Evolutionary conservation across 257 asterid genomes (phyloP), one percentile per base, ranked within the genome.

Genomic region (Cinchona pubescens): DNA sequence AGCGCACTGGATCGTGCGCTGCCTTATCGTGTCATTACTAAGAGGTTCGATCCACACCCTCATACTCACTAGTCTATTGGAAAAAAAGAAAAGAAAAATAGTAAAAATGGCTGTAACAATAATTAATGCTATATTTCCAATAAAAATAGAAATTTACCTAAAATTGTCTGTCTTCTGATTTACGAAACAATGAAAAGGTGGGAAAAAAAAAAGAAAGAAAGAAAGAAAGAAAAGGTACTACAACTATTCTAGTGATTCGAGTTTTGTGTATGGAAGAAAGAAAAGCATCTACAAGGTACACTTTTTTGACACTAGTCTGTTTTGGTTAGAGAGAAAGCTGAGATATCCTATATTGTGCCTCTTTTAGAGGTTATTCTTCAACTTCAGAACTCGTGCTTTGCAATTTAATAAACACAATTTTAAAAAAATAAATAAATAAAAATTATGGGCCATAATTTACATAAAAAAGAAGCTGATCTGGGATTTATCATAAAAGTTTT

Each of bases 251-350:
- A 76, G 75, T 67, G 76, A 81, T n/a, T 43, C 53, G 72, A 55
- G 69, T 34, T 75, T 79, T 64, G 70, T 76, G 71, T 72, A 71
- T 48, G 60, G 37, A 71, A 55, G 75, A 73, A 81, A 83, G 80
- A 81, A 85, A 82, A 56, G 85, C 66, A 80, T 82, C 72, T 25
- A 43, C 43, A 49, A 49, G 74, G 83, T 72, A 72, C 87, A 46
- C 67, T 71, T 69, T 79, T 63, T 76, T 49, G 49, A 38, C 73
- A 59, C 56, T 48, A 60, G 77, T 18, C 76, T 58, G 74, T 76
- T 82, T 85, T 80, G 90, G 84, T 75, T 83, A 77, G 83, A 88
- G 91, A 83, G 83, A 90, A 88, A 91, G 94, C 84, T 76, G 84
- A 72, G 37, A 80, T 37, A n/a, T n/a, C n/a, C n/a, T n/a, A n/a